phyloP scores from a whole-genome alignment of 257 asterid genomes.

The Osmanthus fragrans region DNA sequence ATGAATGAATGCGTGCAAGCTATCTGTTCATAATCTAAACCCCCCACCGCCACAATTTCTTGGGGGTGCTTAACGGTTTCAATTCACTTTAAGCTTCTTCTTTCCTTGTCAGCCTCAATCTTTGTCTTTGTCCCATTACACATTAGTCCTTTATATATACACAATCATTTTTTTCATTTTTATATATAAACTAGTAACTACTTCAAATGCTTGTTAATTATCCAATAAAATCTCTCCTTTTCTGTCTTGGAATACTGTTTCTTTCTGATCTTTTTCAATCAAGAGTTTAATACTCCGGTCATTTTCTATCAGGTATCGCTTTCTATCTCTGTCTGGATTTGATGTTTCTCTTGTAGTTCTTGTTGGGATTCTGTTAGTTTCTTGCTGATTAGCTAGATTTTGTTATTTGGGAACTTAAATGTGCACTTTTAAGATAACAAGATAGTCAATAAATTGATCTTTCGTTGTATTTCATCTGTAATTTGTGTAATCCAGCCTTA shows the following conservation, averaged over 20 bases:
- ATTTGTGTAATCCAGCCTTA: neutral
- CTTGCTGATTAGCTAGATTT: neutral
- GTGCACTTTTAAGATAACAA: neutral
- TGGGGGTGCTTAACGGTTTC: slow-evolving; percentile 42
- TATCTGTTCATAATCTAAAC: slow-evolving; percentile 35
- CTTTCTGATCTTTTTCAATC: neutral
- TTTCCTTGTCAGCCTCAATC: slow-evolving; percentile 40
- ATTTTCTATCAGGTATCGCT: slow-evolving; percentile 19
- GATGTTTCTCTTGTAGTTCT: slow-evolving; percentile 5
- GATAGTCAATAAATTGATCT: neutral
- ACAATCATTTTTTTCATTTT: slow-evolving; percentile 27
- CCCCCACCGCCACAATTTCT: slow-evolving; percentile 28
- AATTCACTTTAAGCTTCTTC: slow-evolving; percentile 64
- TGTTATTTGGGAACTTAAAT: neutral
- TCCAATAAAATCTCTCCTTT: slow-evolving; percentile 4
- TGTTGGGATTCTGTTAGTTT: slow-evolving; percentile 16
- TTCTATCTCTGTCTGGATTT: slow-evolving; percentile 11
- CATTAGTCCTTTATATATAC: slow-evolving; percentile 6
- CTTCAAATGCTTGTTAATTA: neutral
- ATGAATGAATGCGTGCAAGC: slow-evolving; percentile 84
- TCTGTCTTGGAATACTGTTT: neutral
- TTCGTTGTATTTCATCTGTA: neutral
- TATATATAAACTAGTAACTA: neutral
- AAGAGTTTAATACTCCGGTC: slow-evolving; percentile 16
- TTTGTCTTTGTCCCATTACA: slow-evolving; percentile 28